phyloP scores from a whole-genome alignment of 768 basidiomycete species.

The Rickenella mellea region DNA sequence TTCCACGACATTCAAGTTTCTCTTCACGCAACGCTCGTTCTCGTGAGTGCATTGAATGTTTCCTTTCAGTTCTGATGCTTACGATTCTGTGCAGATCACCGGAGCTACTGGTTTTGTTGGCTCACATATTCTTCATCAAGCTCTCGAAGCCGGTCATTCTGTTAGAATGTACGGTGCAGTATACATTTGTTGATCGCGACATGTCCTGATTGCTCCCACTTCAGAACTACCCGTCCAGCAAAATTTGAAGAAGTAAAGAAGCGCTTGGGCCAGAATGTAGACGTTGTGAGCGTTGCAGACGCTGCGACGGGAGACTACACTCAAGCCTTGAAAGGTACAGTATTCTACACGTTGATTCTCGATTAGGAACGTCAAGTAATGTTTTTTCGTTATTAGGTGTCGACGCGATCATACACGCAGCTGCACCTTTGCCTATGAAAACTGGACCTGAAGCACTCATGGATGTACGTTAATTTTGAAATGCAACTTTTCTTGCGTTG shows the following conservation, averaged over 20 bases:
- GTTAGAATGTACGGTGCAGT: slow-evolving; percentile 6
- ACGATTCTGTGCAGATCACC: too few species aligned
- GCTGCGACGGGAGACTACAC: slow-evolving; percentile 13
- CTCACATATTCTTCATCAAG: slow-evolving; percentile 9
- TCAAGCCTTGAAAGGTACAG: slow-evolving; percentile 11
- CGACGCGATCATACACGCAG: slow-evolving; percentile 8
- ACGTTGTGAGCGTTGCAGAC: slow-evolving; percentile 12
- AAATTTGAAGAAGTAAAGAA: not conserved
- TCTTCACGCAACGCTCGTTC: too few species aligned
- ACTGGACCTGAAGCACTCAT: slow-evolving; percentile 8
- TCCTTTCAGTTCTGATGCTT: too few species aligned
- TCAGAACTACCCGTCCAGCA: not conserved
- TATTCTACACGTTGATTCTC: too few species aligned
- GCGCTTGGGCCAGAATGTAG: slow-evolving; percentile 3
- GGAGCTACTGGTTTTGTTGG: slow-evolving; percentile 13
- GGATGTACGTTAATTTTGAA: slow-evolving; percentile 8
- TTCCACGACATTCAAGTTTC: too few species aligned
- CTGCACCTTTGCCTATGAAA: slow-evolving; percentile 8
- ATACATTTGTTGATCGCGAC: not conserved
- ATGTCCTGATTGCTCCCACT: not conserved
- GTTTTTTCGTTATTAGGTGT: slow-evolving; percentile 4
- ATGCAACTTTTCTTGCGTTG: slow-evolving; percentile 6
- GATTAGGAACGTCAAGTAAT: not conserved
- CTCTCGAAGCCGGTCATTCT: slow-evolving; percentile 11
- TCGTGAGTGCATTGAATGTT: too few species aligned